Evolutionary conservation across 2,329 filamentous ascomycete species (phyloP).

Genomic region (Didymella lethalis): DNA sequence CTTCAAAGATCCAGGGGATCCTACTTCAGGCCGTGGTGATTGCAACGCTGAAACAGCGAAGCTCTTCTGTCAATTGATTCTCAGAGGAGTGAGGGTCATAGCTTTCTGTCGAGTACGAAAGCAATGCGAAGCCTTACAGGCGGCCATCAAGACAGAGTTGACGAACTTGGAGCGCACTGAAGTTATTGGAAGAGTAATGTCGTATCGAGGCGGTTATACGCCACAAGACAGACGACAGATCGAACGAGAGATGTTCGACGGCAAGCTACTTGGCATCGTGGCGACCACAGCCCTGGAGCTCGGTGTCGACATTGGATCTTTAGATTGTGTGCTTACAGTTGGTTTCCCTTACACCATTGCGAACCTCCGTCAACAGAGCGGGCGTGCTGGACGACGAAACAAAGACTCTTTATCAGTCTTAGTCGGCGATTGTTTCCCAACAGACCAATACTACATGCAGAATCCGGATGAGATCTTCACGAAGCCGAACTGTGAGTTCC

Average conservation of each 20-base stretch:
- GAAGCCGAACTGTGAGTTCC: conserved; percentile 85
- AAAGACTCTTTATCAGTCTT: conserved; percentile 92
- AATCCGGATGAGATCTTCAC: conserved; percentile 95
- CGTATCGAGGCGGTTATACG: conserved; percentile 94
- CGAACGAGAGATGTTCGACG: conserved; percentile 96
- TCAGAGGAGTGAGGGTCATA: conserved; percentile 89
- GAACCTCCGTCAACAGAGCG: conserved; percentile 93
- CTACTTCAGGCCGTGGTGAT: conserved; percentile 83
- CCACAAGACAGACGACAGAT: conserved; percentile 87
- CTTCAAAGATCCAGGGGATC: conserved; percentile 86
- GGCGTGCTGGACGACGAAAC: conserved; percentile 88
- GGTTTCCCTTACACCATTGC: conserved; percentile 96
- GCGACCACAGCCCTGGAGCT: conserved; percentile 93
- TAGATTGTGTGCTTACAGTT: conserved; percentile 92
- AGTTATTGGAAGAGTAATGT: conserved; percentile 84
- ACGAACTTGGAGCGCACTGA: conserved; percentile 75
- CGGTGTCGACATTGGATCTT: conserved; percentile 91
- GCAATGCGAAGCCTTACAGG: conserved; percentile 84
- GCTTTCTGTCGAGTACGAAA: conserved; percentile 90
- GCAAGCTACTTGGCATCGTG: conserved; percentile 89
- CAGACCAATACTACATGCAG: conserved; percentile 96
- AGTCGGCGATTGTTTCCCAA: conserved; percentile 86
- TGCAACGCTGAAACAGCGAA: conserved; percentile 85
- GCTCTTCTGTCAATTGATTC: conserved; percentile 86
- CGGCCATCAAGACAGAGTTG: conserved; percentile 80